These are phyloP conservation scores for Coemansia sp. DNA, from an alignment of 192 early-diverging fungal genomes.

Conservation along the genomic window DNA sequence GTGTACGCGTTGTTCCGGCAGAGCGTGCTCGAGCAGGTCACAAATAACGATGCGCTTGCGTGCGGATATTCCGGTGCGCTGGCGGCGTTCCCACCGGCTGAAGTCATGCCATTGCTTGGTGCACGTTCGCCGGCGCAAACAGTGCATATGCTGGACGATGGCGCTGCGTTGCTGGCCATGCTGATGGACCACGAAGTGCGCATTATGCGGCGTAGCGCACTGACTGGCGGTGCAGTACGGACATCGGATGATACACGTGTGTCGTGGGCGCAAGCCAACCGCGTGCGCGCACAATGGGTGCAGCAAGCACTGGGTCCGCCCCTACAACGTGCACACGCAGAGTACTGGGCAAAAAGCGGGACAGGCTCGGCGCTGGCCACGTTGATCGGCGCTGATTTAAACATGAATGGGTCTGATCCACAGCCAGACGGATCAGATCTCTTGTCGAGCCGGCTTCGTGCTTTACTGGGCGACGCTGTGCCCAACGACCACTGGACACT, in stretches of 20 bases:
- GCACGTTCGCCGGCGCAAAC: constrained; percentile 8
- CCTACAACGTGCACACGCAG: constrained; percentile 1
- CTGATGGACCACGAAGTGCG: constrained; percentile 43
- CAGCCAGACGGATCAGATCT: too few relatives aligned
- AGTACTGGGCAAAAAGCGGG: background rate
- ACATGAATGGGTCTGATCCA: too few relatives aligned
- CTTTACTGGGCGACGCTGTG: constrained; percentile 14
- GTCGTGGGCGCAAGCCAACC: constrained; percentile 32
- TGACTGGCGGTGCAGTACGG: constrained; percentile 17
- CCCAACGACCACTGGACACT: constrained; percentile 36
- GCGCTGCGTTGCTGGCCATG: constrained; percentile 9
- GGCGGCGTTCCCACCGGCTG: constrained; percentile 22
- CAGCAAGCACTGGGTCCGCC: constrained; percentile 6
- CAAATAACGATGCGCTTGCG: constrained; percentile 1
- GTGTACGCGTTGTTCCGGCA: constrained; percentile 26
- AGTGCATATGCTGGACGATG: constrained; percentile 9
- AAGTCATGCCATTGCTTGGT: constrained; percentile 15
- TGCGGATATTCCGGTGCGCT: constrained; percentile 16
- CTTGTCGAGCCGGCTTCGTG: background rate
- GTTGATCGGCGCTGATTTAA: constrained; percentile 9
- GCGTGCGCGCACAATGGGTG: constrained; percentile 26
- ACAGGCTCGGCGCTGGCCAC: constrained; percentile 17
- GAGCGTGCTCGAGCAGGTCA: constrained; percentile 8
- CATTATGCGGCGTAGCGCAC: constrained; percentile 33
- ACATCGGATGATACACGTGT: constrained; percentile 12